These are phyloP conservation scores for Apophysomyces variabilis DNA, from an alignment of 371 early-diverging fungal species.

Conservation along the genomic window DNA sequence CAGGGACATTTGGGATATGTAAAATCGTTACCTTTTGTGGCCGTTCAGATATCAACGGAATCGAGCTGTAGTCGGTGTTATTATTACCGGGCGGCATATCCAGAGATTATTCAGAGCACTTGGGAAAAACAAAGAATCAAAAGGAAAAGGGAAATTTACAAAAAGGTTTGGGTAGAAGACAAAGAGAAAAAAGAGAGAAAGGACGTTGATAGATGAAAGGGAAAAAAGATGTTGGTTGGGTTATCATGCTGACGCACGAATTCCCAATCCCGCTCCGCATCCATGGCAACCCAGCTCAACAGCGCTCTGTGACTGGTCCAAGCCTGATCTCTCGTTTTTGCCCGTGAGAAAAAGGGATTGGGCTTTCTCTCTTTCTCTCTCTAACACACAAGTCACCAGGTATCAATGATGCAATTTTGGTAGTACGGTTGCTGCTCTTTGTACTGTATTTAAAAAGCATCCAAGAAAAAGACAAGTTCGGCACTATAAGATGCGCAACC, in stretches of 20 bases:
- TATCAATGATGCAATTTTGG: too few species aligned
- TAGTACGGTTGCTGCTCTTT: too few species aligned
- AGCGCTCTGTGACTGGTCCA: too few species aligned
- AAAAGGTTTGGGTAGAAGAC: neutral
- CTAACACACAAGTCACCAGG: too few species aligned
- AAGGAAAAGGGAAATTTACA: neutral
- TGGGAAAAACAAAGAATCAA: neutral
- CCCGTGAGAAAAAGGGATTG: too few species aligned
- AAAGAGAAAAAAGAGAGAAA: conserved; percentile 2
- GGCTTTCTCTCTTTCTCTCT: too few species aligned
- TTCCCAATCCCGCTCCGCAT: neutral
- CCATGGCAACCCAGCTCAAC: neutral
- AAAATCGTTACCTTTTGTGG: neutral
- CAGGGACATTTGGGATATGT: neutral
- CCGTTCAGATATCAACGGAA: conserved; percentile 7
- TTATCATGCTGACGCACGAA: neutral
- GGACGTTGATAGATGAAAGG: neutral
- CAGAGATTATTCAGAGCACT: neutral
- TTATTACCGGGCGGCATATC: neutral
- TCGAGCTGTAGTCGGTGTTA: neutral
- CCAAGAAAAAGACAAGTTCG: too few species aligned
- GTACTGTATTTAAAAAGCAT: too few species aligned
- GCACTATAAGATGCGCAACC: too few species aligned
- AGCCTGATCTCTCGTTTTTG: too few species aligned
- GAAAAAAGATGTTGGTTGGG: neutral